These are phyloP conservation scores for Kazachstania taianensis DNA, from an alignment of 805 yeast genomes.

Conservation along the genomic window DNA sequence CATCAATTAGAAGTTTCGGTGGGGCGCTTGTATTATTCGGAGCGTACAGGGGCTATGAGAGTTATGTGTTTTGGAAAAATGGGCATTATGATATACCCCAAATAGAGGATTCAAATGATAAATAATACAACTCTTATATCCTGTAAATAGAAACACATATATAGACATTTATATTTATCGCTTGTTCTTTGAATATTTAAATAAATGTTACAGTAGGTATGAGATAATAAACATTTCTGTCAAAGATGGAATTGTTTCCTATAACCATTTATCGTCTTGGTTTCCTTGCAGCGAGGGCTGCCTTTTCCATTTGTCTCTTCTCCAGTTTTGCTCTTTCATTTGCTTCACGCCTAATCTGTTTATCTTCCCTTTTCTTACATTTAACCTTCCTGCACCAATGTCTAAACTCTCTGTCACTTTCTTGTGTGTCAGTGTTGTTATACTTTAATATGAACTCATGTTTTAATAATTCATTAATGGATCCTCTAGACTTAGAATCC, in stretches of 20 bases:
- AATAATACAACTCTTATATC: too few species aligned
- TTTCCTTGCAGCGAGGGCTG: slow-evolving; percentile 11
- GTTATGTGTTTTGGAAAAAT: slow-evolving; percentile 5
- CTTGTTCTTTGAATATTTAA: too few species aligned
- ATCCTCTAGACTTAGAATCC: slow-evolving; percentile 56
- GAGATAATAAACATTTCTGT: too few species aligned
- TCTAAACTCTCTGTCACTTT: slow-evolving; percentile 28
- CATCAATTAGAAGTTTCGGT: slow-evolving; percentile 44
- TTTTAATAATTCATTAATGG: slow-evolving; percentile 57
- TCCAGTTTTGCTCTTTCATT: slow-evolving; percentile 24
- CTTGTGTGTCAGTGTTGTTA: slow-evolving; percentile 23
- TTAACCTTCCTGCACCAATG: slow-evolving; percentile 35
- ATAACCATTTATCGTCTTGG: not conserved
- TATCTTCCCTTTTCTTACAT: slow-evolving; percentile 23
- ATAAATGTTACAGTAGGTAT: too few species aligned
- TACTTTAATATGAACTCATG: slow-evolving; percentile 30
- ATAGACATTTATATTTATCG: too few species aligned
- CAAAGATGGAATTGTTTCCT: too few species aligned
- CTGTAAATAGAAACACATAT: too few species aligned
- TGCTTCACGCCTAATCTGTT: slow-evolving; percentile 24
- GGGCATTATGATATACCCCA: slow-evolving; percentile 4
- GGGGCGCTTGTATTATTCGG: slow-evolving; percentile 47
- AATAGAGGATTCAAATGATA: too few species aligned
- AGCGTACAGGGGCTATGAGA: slow-evolving; percentile 49
- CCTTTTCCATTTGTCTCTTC: slow-evolving; percentile 18